Percentiles rank a stretch among this genome's conserved stretches.
phyloP scores from a whole-genome alignment of 768 basidiomycete genomes.

The Xerocomellus chrysenteron region DNA sequence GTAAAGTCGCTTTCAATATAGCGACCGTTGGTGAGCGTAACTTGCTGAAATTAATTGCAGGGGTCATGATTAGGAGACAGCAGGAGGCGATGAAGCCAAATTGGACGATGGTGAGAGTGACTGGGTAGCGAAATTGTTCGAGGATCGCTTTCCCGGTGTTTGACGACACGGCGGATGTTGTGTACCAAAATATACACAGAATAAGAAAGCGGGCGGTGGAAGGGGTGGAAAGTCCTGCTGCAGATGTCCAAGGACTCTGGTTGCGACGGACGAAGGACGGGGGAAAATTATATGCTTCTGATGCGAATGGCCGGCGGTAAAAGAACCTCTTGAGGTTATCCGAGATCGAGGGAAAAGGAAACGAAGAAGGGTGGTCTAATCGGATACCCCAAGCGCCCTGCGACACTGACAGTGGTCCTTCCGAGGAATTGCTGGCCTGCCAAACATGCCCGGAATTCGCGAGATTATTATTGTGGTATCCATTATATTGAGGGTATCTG shows the following conservation, averaged over 20 bases:
- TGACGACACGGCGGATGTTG: slow-evolving; percentile 87
- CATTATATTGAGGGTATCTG: slow-evolving; percentile 20
- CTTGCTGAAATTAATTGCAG: slow-evolving; percentile 61
- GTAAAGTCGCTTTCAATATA: slow-evolving; percentile 77
- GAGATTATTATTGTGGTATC: slow-evolving; percentile 17
- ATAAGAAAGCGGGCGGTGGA: slow-evolving; percentile 61
- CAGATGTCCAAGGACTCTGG: slow-evolving; percentile 16
- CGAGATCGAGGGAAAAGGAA: slow-evolving; percentile 10
- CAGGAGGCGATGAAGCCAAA: slow-evolving; percentile 92
- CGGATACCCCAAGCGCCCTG: slow-evolving; percentile 8
- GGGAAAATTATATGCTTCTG: slow-evolving; percentile 16
- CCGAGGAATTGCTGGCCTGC: slow-evolving; percentile 23
- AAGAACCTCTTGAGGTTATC: slow-evolving; percentile 19
- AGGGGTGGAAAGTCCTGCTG: slow-evolving; percentile 14
- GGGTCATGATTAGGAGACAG: slow-evolving; percentile 83
- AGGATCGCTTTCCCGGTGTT: slow-evolving; percentile 97
- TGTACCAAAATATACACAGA: slow-evolving; percentile 91
- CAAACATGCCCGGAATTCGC: slow-evolving; percentile 17
- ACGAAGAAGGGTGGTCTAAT: slow-evolving; percentile 3
- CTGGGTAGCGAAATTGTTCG: slow-evolving; percentile 88
- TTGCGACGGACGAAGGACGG: slow-evolving; percentile 29
- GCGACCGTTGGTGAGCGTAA: slow-evolving; percentile 68
- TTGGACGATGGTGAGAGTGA: slow-evolving; percentile 97
- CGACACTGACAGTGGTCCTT: slow-evolving; percentile 7
- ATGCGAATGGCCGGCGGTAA: slow-evolving; percentile 13